Evolutionary conservation across 148 eudicot species (phyloP), one percentile per base, ranked within the genome.

Genomic region (Amaranthus hypochondriacus): DNA sequence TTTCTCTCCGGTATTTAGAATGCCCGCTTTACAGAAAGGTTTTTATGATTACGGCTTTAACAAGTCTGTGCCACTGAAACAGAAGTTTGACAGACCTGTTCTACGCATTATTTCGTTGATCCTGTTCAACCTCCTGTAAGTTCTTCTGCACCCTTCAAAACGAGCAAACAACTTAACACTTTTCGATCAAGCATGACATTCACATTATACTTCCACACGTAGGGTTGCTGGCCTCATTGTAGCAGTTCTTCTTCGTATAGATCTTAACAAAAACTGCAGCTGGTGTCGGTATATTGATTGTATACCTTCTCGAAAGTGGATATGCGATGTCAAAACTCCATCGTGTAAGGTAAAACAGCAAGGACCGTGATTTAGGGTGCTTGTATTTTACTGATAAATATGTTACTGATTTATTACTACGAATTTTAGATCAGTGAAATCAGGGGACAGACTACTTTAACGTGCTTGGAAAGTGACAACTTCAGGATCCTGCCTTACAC

Each of bases 201-300:
- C 4, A 6, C 4, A 6, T 71, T 55, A 7, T 28, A 28, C 2
- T 48, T 61, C 21, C 66, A 67, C 57, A 9, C 84, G 76, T 88
- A 92, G 97, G 75, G 28, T 90, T 49, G 84, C 84, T 56, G 86
- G 88, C 55, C 74, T 82, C 44, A 50, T 75, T 56, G 55, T 84
- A 49, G 86, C 87, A 3, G 76, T 83, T 48, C 48, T 90, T 48
- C 66, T 78, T 49, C 77, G 82, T 62, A 59, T 86, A 15, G 80
- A 92, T 74, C 73, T 80, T 64, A 82, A 86, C 83, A 83, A 83
- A 74, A 76, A 82, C 55, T 92, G 96, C 85, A 78, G 77, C 51
- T 88, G 88, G 89, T 92, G 93, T 79, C 85, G 47, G 9, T 88
- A 84, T 72, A 68, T 90, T 9, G 96, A 92, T 70, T 92, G 96